Evolutionary conservation across 768 basidiomycete genomes (phyloP).

Genomic region (Paxillus involutus): DNA sequence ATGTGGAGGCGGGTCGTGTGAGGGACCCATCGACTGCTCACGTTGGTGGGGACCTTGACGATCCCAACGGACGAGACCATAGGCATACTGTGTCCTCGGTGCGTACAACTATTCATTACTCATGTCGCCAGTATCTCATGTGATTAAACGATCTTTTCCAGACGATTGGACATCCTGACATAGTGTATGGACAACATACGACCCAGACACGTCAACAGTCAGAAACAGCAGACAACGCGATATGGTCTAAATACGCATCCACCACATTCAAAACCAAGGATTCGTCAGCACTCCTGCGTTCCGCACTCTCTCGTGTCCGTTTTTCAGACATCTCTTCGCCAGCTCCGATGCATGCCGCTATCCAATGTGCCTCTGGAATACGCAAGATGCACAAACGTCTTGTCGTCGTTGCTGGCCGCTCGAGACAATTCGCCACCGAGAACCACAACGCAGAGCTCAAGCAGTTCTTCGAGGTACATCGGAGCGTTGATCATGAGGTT

Average conservation of each 20-base stretch:
- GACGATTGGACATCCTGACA: constrained; percentile 56
- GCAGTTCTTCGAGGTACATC: constrained; percentile 49
- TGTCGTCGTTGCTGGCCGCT: constrained; percentile 72
- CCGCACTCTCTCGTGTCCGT: constrained; percentile 54
- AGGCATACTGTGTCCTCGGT: constrained; percentile 51
- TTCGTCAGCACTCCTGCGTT: constrained; percentile 14
- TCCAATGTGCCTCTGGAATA: constrained; percentile 38
- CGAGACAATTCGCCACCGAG: constrained; percentile 69
- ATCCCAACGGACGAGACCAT: constrained; percentile 22
- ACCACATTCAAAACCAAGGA: constrained; percentile 10
- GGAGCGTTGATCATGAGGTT: constrained; percentile 16
- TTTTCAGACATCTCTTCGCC: constrained; percentile 61
- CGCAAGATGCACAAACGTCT: constrained; percentile 39
- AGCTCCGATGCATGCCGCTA: constrained; percentile 57
- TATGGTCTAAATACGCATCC: constrained; percentile 64
- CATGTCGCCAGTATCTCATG: neutral
- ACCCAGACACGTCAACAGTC: constrained; percentile 72
- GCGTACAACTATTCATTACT: constrained; percentile 13
- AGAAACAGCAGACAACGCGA: constrained; percentile 80
- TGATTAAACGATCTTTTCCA: constrained; percentile 1
- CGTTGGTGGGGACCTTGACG: constrained; percentile 15
- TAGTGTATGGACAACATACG: constrained; percentile 62
- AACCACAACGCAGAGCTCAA: constrained; percentile 73
- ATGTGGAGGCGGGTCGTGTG: constrained; percentile 28
- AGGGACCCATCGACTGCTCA: constrained; percentile 23